Percentiles rank a stretch among this genome's conserved stretches.
phyloP scores from a whole-genome alignment of 1,284 basidiomycete species.

The Leucoagaricus sp. region DNA sequence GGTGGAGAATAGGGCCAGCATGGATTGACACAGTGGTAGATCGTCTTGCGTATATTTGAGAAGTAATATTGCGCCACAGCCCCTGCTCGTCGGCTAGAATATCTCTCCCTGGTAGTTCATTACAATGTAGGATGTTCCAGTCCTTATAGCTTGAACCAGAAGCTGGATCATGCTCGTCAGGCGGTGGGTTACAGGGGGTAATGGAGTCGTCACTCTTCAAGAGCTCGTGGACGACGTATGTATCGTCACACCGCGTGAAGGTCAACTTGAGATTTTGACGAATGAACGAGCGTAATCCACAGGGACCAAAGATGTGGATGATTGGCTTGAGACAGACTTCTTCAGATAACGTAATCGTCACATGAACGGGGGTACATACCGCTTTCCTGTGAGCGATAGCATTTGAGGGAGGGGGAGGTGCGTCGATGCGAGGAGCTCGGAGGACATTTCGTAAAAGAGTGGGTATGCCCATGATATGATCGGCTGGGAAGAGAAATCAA shows the following conservation, averaged over 20 bases:
- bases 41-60: conserved; percentile 32
- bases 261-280: conserved; percentile 76
- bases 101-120: conserved; percentile 70
- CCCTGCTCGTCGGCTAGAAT: conserved; percentile 64
- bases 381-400: conserved; percentile 20
- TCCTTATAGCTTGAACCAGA: conserved; percentile 22
- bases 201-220: conserved; percentile 52
- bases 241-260: conserved; percentile 60
- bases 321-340: conserved; percentile 40
- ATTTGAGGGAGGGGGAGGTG: conserved; percentile 13
- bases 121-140: conserved; percentile 55
- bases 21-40: conserved; percentile 55
- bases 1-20: conserved; percentile 81
- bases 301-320: conserved; percentile 83
- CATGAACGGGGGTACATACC: conserved; percentile 5
- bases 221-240: conserved; percentile 84
- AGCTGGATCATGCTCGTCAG: conserved; percentile 25
- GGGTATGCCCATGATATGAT: conserved; percentile 82
- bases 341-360: neutral
- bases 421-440: conserved; percentile 35
- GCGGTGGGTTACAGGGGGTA: conserved; percentile 47
- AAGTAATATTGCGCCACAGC: conserved; percentile 66
- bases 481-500: conserved; percentile 45
- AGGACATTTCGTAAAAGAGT: conserved; percentile 73
- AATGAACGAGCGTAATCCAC: conserved; percentile 79